Conservation (phyloP, 1,284 basidiomycete genomes). For the Anthracocystis setariae region DNA sequence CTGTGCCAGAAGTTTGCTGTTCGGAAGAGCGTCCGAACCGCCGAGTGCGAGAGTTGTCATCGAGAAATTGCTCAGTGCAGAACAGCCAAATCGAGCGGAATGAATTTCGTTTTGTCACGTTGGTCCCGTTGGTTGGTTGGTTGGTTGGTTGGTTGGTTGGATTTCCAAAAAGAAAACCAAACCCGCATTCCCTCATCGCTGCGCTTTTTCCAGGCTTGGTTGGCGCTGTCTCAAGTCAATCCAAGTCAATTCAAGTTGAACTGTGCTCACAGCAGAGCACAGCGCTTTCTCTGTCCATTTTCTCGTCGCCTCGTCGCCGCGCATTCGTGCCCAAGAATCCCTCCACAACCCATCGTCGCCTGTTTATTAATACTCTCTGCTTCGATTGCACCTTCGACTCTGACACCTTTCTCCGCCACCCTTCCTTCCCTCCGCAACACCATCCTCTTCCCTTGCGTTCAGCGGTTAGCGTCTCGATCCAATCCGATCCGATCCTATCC, state of each 20-base stretch:
- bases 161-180: too few species aligned
- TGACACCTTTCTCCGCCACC: not conserved
- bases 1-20: not conserved
- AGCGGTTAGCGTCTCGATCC: conserved; percentile 1
- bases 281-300: not conserved
- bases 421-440: not conserved
- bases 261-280: conserved; percentile 13
- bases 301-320: not conserved
- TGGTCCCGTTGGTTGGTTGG: too few species aligned
- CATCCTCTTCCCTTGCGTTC: not conserved
- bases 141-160: not conserved
- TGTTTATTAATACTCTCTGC: not conserved
- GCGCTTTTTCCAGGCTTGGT: conserved; percentile 26
- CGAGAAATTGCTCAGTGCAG: not conserved
- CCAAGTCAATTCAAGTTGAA: too few species aligned
- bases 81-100: not conserved
- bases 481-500: too few species aligned
- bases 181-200: conserved; percentile 30
- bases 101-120: too few species aligned
- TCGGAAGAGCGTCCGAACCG: conserved; percentile 9
- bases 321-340: not conserved
- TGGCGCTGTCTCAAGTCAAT: too few species aligned
- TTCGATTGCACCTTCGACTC: not conserved
- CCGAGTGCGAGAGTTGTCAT: not conserved
- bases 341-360: conserved; percentile 30